phyloP scores from a whole-genome alignment of 2,329 filamentous ascomycete species.

The Albifimbria verrucaria region DNA sequence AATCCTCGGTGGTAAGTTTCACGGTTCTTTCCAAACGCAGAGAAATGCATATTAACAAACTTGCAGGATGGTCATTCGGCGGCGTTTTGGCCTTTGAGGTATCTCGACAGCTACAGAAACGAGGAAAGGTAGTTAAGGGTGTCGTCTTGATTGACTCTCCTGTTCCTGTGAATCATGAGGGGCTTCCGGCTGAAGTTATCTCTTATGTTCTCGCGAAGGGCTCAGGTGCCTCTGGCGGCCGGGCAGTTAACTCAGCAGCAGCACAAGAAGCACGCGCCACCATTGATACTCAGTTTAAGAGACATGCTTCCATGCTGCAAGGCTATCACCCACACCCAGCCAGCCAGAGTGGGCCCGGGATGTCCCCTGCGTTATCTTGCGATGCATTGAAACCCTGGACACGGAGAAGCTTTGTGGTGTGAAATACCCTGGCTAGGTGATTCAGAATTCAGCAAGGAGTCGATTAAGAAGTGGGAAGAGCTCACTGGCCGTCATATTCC shows the following conservation, averaged over 20 bases:
- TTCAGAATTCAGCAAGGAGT: background rate
- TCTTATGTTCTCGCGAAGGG: conserved; percentile 1
- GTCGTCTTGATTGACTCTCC: conserved; percentile 43
- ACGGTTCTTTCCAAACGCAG: background rate
- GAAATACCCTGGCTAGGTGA: conserved; percentile 1
- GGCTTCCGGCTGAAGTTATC: conserved; percentile 34
- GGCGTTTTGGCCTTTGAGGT: conserved; percentile 49
- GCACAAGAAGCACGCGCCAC: background rate
- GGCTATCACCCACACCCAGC: background rate
- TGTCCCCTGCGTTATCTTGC: conserved; percentile 16
- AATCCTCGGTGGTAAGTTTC: conserved; percentile 36
- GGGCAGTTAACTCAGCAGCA: background rate
- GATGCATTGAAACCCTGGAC: conserved; percentile 15
- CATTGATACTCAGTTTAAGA: background rate
- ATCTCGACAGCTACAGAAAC: conserved; percentile 33
- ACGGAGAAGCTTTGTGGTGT: conserved; percentile 17
- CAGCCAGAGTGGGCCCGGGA: background rate
- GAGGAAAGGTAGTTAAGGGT: conserved; percentile 32
- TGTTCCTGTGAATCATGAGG: conserved; percentile 41
- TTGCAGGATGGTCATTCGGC: conserved; percentile 46
- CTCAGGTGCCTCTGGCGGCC: background rate
- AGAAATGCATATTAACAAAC: background rate
- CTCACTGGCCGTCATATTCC: conserved; percentile 16
- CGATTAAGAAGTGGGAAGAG: conserved; percentile 16
- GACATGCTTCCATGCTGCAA: conserved; percentile 1